Evolutionary conservation across 176 grass and related monocot genomes (phyloP).

Genomic region (Cenchrus purpureus): DNA sequence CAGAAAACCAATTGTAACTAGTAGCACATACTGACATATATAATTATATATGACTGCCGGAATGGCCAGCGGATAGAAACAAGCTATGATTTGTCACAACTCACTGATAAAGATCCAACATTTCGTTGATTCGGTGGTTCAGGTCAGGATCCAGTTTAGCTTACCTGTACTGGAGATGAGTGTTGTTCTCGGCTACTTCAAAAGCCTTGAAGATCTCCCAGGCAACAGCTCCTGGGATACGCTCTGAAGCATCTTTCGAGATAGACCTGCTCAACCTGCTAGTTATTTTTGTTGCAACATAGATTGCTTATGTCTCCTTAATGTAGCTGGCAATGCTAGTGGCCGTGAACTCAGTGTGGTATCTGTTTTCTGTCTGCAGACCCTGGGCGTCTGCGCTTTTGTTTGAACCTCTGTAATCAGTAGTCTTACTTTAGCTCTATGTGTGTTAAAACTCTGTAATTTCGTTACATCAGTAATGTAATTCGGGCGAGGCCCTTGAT

Average conservation of each 20-base stretch:
- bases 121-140: slow-evolving; percentile 2
- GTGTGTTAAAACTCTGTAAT: too few species aligned
- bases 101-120: neutral
- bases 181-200: slow-evolving; percentile 16
- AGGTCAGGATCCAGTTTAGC: slow-evolving; percentile 9
- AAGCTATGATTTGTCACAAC: neutral
- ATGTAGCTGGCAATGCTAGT: too few species aligned
- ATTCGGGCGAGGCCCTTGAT: too few species aligned
- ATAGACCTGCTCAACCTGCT: too few species aligned
- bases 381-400: too few species aligned
- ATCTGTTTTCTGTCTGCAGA: too few species aligned
- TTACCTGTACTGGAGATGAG: neutral
- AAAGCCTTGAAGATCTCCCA: slow-evolving; percentile 35
- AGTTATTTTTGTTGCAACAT: too few species aligned
- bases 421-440: too few species aligned
- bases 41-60: neutral
- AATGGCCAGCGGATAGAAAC: neutral
- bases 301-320: too few species aligned
- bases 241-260: slow-evolving; percentile 11
- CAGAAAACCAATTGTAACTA: neutral
- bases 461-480: too few species aligned
- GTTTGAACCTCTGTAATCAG: too few species aligned
- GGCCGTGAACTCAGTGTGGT: too few species aligned
- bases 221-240: neutral
- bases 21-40: neutral